Evolutionary conservation across 495 filamentous ascomycete genomes (phyloP), one percentile per base, ranked within the genome.

Genomic region (Friedmanniomyces endolithicus): DNA sequence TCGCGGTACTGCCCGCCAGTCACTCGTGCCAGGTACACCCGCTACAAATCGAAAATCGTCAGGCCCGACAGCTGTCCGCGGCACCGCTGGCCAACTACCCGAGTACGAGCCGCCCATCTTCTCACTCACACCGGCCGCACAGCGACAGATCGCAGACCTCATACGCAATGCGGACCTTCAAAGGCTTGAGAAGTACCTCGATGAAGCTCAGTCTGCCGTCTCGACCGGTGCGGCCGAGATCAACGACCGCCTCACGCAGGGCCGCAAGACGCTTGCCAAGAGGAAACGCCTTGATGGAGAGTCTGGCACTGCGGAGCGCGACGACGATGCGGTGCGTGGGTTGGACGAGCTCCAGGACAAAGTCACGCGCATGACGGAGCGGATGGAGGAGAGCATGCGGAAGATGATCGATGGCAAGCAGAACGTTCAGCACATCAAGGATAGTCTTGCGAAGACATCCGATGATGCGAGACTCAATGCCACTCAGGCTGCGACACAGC

Each of bases 381-480:
- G 61, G 12, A 63, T 72, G 60, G 70, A 72, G 22, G 63, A 65
- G 57, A 54, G 45, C 20, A 63, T 72, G 56, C 64, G 68, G 31
- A 61, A 64, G 41, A 57, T 66, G 22, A 71, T 72, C 44, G 70
- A 72, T 50, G 58, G 57, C 7, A 40, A 62, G 31, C 37, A 54
- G 24, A 54, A 51, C 11, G 58, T 64, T 9, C 35, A 65, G 52
- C 31, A 57, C 11, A 55, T 65, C 14, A 55, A 56, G 19, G 59
- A 61, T 8, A 43, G 34, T 23, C 11, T 63, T 3, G 17, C 35
- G 22, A 49, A 40, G 11, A 48, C 50, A 1, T 39, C 41, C 11
- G 34, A 40, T 16, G 52, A 65, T 35, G 61, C 60, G 24, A 44
- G 48, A 19, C 24, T 20, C 17, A 53, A 59, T n/a, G 63, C 61